Evolutionary conservation across 441 rosid species (phyloP).

Genomic region (Pelargonium myrrhifolium): DNA sequence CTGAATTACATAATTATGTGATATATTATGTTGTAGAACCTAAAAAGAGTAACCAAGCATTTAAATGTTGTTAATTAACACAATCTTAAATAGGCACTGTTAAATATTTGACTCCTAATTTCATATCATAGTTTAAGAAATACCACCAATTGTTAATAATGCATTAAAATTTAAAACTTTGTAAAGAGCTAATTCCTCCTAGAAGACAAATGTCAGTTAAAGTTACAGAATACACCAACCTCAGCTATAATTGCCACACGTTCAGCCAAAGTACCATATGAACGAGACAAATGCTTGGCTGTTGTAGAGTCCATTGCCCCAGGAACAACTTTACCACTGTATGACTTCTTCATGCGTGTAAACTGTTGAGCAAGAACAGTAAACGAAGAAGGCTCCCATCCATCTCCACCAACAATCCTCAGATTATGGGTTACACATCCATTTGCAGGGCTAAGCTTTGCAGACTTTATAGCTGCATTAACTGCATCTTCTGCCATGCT

Average conservation of each 20-base stretch:
- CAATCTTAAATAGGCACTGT: neutral
- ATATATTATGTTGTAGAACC: neutral
- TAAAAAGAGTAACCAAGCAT: neutral
- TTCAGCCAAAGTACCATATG: conserved; percentile 79
- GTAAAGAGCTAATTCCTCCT: too few relatives aligned
- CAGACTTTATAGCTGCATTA: conserved; percentile 69
- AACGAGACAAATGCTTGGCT: conserved; percentile 86
- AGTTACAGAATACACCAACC: conserved; percentile 33
- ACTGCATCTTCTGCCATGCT: conserved; percentile 99
- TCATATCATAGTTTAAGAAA: neutral
- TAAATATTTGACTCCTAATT: neutral
- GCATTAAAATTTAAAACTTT: neutral
- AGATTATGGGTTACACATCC: conserved; percentile 58
- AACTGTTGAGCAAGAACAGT: conserved; percentile 80
- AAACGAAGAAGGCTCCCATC: conserved; percentile 85
- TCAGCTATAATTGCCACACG: conserved; percentile 80
- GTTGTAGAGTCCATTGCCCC: conserved; percentile 77
- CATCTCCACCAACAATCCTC: conserved; percentile 64
- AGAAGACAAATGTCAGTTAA: too few relatives aligned
- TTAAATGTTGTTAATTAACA: neutral
- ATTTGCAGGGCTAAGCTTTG: conserved; percentile 54
- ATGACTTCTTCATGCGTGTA: conserved; percentile 70
- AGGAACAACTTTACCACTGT: conserved; percentile 74
- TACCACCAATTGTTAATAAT: neutral
- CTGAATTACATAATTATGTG: neutral